Evolutionary conservation across 1,284 basidiomycete genomes (phyloP).

Genomic region (Malassezia brasiliensis): DNA sequence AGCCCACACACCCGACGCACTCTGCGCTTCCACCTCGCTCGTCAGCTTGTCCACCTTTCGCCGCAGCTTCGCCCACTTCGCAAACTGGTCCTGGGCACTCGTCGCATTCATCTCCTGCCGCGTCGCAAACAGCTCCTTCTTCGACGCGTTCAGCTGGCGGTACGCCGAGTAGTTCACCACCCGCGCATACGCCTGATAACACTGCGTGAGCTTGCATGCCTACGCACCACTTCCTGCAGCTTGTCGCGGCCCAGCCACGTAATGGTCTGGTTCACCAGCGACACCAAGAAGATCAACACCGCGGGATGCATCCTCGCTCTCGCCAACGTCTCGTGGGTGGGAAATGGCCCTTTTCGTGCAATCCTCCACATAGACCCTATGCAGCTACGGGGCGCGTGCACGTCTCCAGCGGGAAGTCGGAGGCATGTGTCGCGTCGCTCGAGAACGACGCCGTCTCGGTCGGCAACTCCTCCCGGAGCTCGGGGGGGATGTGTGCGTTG

Average conservation of each 20-base stretch:
- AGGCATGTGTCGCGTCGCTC: too few relatives aligned
- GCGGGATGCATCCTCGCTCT: slow-evolving; percentile 15
- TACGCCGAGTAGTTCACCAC: slow-evolving; percentile 26
- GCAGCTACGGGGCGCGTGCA: neutral
- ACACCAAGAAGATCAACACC: slow-evolving; percentile 15
- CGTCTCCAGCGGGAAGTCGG: neutral
- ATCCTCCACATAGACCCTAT: neutral
- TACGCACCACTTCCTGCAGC: slow-evolving; percentile 12
- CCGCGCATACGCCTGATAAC: neutral
- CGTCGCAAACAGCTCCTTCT: slow-evolving; percentile 51
- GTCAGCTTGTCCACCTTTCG: slow-evolving; percentile 83
- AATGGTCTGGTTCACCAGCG: slow-evolving; percentile 17
- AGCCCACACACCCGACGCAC: slow-evolving; percentile 20
- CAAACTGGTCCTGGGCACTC: slow-evolving; percentile 92
- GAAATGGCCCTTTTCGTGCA: neutral
- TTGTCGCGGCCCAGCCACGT: slow-evolving; percentile 15
- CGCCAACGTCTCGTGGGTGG: too few relatives aligned
- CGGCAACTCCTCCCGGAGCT: neutral
- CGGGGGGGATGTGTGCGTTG: neutral
- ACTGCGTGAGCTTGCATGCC: slow-evolving; percentile 9
- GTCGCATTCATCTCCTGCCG: slow-evolving; percentile 81
- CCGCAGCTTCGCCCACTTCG: slow-evolving; percentile 92
- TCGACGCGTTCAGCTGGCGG: slow-evolving; percentile 20
- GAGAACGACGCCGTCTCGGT: neutral
- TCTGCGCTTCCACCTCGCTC: slow-evolving; percentile 84